Evolutionary conservation across 2,329 filamentous ascomycete species (phyloP).

Genomic region (Geosmithia putterillii): DNA sequence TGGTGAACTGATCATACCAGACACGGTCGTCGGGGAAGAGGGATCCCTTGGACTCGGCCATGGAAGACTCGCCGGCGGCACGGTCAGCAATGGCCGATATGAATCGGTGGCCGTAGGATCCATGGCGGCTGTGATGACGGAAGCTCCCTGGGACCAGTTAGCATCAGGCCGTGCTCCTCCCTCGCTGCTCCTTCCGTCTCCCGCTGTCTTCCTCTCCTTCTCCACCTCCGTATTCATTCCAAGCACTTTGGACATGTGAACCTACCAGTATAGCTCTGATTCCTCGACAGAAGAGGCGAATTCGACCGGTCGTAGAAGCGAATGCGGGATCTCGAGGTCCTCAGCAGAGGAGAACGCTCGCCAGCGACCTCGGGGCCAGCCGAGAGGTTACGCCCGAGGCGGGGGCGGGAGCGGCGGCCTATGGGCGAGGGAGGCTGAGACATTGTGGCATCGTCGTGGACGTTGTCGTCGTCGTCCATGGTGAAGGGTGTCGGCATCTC

Average conservation of each 20-base stretch:
- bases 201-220: too few species aligned
- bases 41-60: slow-evolving; percentile 53
- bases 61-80: slow-evolving; percentile 18
- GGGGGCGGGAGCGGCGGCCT: slow-evolving; percentile 12
- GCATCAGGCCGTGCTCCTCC: neutral
- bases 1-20: slow-evolving; percentile 98
- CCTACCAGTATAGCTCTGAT: slow-evolving; percentile 34
- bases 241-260: too few species aligned
- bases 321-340: slow-evolving; percentile 25
- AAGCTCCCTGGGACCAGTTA: too few species aligned
- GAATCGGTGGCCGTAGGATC: slow-evolving; percentile 49
- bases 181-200: neutral
- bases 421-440: slow-evolving; percentile 21
- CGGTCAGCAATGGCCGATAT: slow-evolving; percentile 46
- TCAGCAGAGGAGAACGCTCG: slow-evolving; percentile 31
- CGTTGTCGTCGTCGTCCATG: slow-evolving; percentile 11
- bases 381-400: slow-evolving; percentile 14
- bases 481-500: too few species aligned
- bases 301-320: slow-evolving; percentile 22
- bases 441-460: slow-evolving; percentile 9
- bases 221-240: too few species aligned
- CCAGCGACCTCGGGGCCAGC: slow-evolving; percentile 18
- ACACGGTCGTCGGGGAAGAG: slow-evolving; percentile 72
- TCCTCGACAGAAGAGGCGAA: slow-evolving; percentile 18
- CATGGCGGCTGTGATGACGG: slow-evolving; percentile 40